Evolutionary conservation across 345 rosid species (phyloP).

Genomic region (Cardamine occulta): DNA sequence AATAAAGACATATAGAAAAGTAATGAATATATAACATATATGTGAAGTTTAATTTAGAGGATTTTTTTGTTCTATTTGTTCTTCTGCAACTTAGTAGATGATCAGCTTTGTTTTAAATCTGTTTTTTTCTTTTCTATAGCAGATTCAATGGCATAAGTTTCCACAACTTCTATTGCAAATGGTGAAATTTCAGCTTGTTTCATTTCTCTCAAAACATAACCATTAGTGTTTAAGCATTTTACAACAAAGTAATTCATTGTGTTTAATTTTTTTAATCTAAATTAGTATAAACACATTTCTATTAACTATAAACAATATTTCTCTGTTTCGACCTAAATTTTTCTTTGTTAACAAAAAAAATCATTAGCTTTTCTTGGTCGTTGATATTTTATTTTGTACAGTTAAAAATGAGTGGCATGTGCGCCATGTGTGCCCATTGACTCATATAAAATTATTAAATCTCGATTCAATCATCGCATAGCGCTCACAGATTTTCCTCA

Average conservation of each 20-base stretch:
- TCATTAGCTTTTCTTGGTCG: neutral
- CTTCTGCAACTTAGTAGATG: neutral
- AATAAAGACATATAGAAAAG: too few species aligned
- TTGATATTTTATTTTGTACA: conserved; percentile 29
- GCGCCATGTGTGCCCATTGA: conserved; percentile 41
- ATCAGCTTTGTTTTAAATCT: neutral
- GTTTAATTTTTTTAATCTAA: neutral
- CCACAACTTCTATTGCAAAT: neutral
- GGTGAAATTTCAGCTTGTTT: neutral
- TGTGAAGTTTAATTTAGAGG: neutral
- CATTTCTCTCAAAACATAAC: neutral
- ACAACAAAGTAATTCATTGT: neutral
- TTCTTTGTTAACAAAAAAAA: neutral
- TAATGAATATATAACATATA: neutral
- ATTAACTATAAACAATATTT: neutral
- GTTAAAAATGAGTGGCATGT: conserved; percentile 35
- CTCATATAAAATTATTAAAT: conserved; percentile 29
- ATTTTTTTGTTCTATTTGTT: neutral
- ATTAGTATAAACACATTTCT: neutral
- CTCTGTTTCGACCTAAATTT: neutral
- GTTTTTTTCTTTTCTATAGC: neutral
- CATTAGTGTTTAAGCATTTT: neutral
- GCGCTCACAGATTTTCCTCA: conserved; percentile 36
- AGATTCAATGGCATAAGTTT: neutral
- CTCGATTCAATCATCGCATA: conserved; percentile 43